Evolutionary conservation across 2,329 filamentous ascomycete species (phyloP).

Genomic region (Parasarocladium wereldwijsianum): DNA sequence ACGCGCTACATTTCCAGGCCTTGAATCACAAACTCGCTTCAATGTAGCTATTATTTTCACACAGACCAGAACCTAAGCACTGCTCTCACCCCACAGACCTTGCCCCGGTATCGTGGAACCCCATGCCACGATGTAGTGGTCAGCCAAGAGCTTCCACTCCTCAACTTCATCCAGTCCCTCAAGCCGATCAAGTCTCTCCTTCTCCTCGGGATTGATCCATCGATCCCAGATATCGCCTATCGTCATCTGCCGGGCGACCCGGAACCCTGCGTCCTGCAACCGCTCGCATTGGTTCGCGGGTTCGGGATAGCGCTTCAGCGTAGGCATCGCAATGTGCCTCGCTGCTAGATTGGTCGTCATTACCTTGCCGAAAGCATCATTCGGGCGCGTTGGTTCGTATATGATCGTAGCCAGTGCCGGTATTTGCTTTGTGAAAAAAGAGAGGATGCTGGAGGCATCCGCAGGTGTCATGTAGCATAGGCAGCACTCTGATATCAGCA

Average conservation of each 20-base stretch:
- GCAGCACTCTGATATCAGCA: constrained; percentile 90
- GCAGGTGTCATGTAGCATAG: constrained; percentile 68
- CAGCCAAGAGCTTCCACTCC: constrained; percentile 76
- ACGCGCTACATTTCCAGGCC: too few relatives aligned
- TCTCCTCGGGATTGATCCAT: constrained; percentile 60
- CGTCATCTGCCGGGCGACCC: constrained; percentile 23
- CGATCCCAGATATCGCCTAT: constrained; percentile 52
- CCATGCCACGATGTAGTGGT: constrained; percentile 85
- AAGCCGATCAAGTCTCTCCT: constrained; percentile 60
- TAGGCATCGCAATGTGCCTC: constrained; percentile 72
- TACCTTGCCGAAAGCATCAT: constrained; percentile 76
- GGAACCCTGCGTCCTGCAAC: constrained; percentile 52
- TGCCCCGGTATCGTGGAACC: too few relatives aligned
- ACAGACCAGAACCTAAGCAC: constrained; percentile 16
- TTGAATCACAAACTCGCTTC: too few relatives aligned
- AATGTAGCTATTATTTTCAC: constrained; percentile 10
- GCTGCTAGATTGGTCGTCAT: constrained; percentile 85
- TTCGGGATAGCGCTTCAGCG: constrained; percentile 57
- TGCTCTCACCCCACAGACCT: too few relatives aligned
- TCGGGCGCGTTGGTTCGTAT: constrained; percentile 78
- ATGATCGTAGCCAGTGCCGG: constrained; percentile 45
- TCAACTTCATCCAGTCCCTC: constrained; percentile 93
- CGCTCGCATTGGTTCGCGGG: constrained; percentile 54
- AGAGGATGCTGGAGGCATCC: constrained; percentile 48
- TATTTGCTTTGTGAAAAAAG: constrained; percentile 44